Evolutionary conservation across 116 monocot species (phyloP), one percentile per base, ranked within the genome.

Genomic region (Papilionanthe hybrid): DNA sequence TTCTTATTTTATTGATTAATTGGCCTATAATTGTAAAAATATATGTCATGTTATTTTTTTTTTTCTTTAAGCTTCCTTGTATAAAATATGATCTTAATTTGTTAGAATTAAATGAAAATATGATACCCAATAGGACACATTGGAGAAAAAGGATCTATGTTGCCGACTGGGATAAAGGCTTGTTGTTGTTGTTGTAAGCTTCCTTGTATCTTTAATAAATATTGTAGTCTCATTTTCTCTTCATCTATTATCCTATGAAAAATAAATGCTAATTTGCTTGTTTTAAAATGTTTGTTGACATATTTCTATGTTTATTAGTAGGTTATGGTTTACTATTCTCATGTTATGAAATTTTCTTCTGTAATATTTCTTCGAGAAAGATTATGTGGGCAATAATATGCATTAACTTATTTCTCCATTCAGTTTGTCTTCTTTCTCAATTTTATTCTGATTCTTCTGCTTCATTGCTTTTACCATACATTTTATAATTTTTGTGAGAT

Each of bases 401-500:
- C 18, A 10, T 5, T 41, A 25, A 45, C 45, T 45, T 45, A 17
- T 72, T 42, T 12, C 17, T 41, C 19, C 42, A 32, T 72, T 73
- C 8, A 44, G 20, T 44, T 42, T 73, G 44, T 44, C n/a, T 44
- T 73, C 73, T 73, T 73, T 28, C 65, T 65, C 32, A 32, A 71
- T 15, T 18, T 71, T 37, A 71, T 41, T 28, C 37, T 71, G 71
- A 5, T 71, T 71, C 71, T 41, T 41, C 0, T 41, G 29, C 18
- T 13, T 32, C 44, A 73, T 73, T 73, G 2, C 45, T 45, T n/a
- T 17, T 75, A 22, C 15, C 47, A 43, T 20, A 75, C n/a, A 8
- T 4, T 27, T 12, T 48, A 75, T 48, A 75, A 28, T 32, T 42
- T 27, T 29, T 71, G 43, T 65, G n/a, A 78, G 63, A 57, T 87